Conservation (phyloP, 176 grass and related monocot species). For the Secale cereale region DNA sequence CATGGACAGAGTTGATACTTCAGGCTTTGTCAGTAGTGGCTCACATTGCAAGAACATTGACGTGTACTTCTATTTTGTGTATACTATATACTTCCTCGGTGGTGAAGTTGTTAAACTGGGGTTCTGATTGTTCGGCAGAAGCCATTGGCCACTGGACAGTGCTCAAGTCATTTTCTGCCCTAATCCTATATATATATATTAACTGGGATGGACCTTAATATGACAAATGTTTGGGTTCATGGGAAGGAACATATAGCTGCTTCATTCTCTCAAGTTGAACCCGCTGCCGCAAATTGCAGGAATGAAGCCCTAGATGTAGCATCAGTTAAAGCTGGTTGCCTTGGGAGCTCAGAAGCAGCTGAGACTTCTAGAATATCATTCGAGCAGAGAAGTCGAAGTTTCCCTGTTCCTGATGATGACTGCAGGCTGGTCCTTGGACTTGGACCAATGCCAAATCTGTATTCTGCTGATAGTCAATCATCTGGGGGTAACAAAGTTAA, state of each 20-base stretch:
- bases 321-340: slow-evolving; percentile 33
- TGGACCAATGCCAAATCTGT: slow-evolving; percentile 68
- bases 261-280: slow-evolving; percentile 39
- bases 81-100: slow-evolving; percentile 51
- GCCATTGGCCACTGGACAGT: slow-evolving; percentile 7
- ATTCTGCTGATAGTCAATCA: slow-evolving; percentile 43
- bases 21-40: slow-evolving; percentile 88
- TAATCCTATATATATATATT: slow-evolving; percentile 33
- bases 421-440: slow-evolving; percentile 83
- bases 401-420: slow-evolving; percentile 57
- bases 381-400: slow-evolving; percentile 27
- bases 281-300: slow-evolving; percentile 34
- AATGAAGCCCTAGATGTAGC: slow-evolving; percentile 34
- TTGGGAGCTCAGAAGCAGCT: slow-evolving; percentile 21
- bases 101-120: slow-evolving; percentile 49
- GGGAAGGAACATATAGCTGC: slow-evolving; percentile 28
- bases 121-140: slow-evolving; percentile 20
- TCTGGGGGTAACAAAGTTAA: slow-evolving; percentile 25
- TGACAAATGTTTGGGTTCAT: slow-evolving; percentile 50
- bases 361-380: slow-evolving; percentile 29
- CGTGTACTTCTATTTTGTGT: slow-evolving; percentile 78
- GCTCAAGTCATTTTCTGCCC: slow-evolving; percentile 6
- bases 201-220: slow-evolving; percentile 69
- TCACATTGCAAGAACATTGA: slow-evolving; percentile 43
- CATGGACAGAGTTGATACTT: slow-evolving; percentile 92